These are phyloP conservation scores for Spathaspora sp. DNA, from an alignment of 1,139 yeast genomes.

Conservation along the genomic window DNA sequence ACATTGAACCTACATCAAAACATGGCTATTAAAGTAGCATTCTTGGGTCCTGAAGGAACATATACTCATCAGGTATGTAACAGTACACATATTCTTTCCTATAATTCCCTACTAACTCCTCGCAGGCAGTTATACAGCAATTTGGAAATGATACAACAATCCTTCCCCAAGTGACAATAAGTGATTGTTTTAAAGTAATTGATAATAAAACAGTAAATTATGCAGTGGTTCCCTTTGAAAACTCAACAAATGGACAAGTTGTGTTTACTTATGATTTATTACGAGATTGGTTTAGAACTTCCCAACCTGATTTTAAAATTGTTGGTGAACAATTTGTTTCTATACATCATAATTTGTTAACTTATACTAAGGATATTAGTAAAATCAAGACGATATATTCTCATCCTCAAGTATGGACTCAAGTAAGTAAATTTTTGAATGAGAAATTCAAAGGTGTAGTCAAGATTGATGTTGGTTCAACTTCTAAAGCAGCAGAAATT, in stretches of 20 bases:
- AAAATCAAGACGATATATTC: slow-evolving; percentile 65
- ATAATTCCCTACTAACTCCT: slow-evolving; percentile 12
- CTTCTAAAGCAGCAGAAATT: slow-evolving; percentile 78
- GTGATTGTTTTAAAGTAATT: slow-evolving; percentile 62
- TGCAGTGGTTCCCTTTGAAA: slow-evolving; percentile 90
- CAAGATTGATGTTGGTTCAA: slow-evolving; percentile 68
- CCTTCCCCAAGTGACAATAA: slow-evolving; percentile 50
- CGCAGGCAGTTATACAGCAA: slow-evolving; percentile 74
- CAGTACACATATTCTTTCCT: neutral
- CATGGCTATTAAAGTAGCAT: slow-evolving; percentile 52
- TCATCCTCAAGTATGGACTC: slow-evolving; percentile 99
- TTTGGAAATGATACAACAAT: slow-evolving; percentile 50
- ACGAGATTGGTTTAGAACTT: slow-evolving; percentile 56
- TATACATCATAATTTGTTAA: slow-evolving; percentile 75
- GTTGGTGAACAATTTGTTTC: slow-evolving; percentile 81
- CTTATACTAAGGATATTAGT: slow-evolving; percentile 43
- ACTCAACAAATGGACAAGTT: slow-evolving; percentile 94
- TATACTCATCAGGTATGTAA: slow-evolving; percentile 80
- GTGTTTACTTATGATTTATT: slow-evolving; percentile 79
- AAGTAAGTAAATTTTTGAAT: slow-evolving; percentile 58
- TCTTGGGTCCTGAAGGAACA: slow-evolving; percentile 86
- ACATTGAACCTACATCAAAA: neutral
- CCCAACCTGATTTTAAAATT: slow-evolving; percentile 40
- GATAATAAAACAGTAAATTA: slow-evolving; percentile 51
- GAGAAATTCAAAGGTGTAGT: slow-evolving; percentile 36